Conservation (phyloP, 148 eudicot species). For the Camellia sinensis region DNA sequence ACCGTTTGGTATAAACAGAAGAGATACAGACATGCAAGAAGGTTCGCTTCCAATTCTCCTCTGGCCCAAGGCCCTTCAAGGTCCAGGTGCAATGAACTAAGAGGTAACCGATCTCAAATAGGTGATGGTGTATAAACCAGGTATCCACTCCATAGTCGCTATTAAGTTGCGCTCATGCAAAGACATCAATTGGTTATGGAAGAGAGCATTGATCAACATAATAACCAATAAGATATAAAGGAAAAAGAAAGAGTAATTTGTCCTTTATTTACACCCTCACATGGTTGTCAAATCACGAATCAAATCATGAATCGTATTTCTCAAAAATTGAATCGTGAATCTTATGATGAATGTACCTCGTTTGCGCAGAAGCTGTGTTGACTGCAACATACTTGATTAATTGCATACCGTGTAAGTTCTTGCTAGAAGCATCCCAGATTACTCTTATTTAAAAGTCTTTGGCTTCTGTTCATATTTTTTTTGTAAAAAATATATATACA, state of each 20-base stretch:
- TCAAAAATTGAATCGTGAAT: no score
- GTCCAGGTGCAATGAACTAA: neutral
- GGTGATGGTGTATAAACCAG: neutral
- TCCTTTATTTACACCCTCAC: neutral
- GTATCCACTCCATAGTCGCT: neutral
- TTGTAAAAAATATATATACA: no score
- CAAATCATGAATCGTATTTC: no score
- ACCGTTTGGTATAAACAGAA: neutral
- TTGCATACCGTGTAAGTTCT: no score
- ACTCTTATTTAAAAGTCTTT: no score
- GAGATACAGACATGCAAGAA: neutral
- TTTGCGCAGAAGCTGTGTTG: no score
- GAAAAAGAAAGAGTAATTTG: neutral
- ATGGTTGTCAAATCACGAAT: no score
- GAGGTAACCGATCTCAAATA: neutral
- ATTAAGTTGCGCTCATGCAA: neutral
- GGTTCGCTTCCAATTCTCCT: neutral
- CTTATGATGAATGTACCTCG: no score
- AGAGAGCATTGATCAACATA: neutral
- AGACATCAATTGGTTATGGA: neutral
- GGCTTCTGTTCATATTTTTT: no score
- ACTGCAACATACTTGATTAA: no score
- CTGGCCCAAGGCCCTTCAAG: neutral
- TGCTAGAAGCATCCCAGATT: no score
- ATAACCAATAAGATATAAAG: neutral